Base-by-base conservation (phyloP, 164 flowering plant species). In the Magnolia kwangsiensis region DNA sequence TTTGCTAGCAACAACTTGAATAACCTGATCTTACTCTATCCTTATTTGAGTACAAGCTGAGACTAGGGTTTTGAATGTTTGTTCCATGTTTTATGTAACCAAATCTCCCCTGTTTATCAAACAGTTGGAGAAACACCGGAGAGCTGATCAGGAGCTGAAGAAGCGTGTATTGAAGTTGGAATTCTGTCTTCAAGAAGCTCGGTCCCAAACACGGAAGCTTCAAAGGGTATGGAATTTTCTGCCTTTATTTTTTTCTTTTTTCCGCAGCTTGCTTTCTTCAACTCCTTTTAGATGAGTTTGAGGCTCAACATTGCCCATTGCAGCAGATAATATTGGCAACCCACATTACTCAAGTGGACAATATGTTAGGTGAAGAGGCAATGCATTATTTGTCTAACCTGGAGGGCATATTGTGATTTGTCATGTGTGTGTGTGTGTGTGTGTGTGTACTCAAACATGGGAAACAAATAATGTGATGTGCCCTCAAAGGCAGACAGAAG, bases 181-280 rank as follows among this genome's bases (percentile, higher is more conserved):
- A 79, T 94, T 94, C 75, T 92, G 97, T 78, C 90, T 96, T 77
- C 99, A 94, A 71, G 97, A 92, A 80, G 87, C 97, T 78, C 96
- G 97, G 29, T 81, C 95, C n/a, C 98, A 94, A 81, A 92, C 91
- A 23, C 84, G 97, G 77, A 96, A 91, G 83, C 96, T 94, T 50
- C 98, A 92, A 76, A 87, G 94, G 91, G 98, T 96, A 88, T 70
- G 2, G 59, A 18, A 70, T 50, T n/a, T 49, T 18, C 20, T 70
- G 58, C 24, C 11, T 3, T 50, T 50, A 18, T 19, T 50, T 49
- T 70, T 8, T 27, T 27, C 29, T 27, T 27, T 27, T 27, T 27
- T 27, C 29, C 29, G 29, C 29, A 27, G 45, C 19, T 19, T 19
- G 6, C 27, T 70, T 70, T 50, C n/a, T 50, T 24, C 27, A 31